Conservation (phyloP, 352 stramenopile species). For the Phytophthora macrochlamydospora region DNA sequence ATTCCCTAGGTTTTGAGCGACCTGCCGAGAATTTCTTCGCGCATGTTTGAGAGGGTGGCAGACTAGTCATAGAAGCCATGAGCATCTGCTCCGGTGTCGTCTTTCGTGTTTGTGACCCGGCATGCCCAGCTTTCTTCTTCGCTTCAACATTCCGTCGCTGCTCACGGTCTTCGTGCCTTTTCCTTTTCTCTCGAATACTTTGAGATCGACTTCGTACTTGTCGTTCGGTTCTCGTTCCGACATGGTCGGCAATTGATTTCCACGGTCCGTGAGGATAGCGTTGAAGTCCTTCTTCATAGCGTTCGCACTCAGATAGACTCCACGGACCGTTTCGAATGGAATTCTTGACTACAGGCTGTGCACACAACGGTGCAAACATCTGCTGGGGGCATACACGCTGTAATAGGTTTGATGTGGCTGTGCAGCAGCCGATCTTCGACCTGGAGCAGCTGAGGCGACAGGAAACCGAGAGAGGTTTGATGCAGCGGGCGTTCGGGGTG, state of each 20-base stretch:
- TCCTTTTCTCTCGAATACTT: slow-evolving; percentile 24
- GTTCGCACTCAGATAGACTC: slow-evolving; percentile 11
- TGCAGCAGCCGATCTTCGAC: too few relatives aligned
- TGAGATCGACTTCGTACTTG: slow-evolving; percentile 27
- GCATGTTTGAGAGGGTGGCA: neutral
- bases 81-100: slow-evolving; percentile 6
- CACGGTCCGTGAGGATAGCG: slow-evolving; percentile 20
- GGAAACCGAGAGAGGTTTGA: too few relatives aligned
- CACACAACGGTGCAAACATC: neutral
- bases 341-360: neutral
- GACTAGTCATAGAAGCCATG: slow-evolving; percentile 7
- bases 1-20: too few relatives aligned
- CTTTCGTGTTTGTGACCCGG: neutral
- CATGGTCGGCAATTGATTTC: slow-evolving; percentile 17
- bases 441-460: too few relatives aligned
- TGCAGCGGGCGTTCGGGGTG: too few relatives aligned
- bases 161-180: slow-evolving; percentile 9
- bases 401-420: too few relatives aligned
- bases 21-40: too few relatives aligned
- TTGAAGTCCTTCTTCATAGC: slow-evolving; percentile 16
- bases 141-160: neutral
- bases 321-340: neutral
- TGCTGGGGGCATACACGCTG: too few relatives aligned
- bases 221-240: slow-evolving; percentile 23
- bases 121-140: neutral